phyloP scores from a whole-genome alignment of 352 stramenopile species.

The Phytophthora fragariaefolia region DNA sequence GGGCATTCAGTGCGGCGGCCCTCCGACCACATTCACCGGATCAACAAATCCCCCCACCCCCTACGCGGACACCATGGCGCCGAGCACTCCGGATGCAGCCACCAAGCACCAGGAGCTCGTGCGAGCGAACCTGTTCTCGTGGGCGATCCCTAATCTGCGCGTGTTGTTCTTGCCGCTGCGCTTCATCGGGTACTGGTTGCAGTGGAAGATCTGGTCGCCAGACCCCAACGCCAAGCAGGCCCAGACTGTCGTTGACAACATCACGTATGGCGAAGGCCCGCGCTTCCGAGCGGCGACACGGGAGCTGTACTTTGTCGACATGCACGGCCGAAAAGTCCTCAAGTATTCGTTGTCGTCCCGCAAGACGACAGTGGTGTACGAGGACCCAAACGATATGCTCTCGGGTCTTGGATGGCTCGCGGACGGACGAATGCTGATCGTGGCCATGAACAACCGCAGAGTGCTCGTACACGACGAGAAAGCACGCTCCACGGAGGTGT shows the following conservation, averaged over 20 bases:
- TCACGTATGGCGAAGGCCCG: conserved; percentile 56
- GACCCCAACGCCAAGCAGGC: conserved; percentile 14
- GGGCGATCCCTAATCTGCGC: conserved; percentile 26
- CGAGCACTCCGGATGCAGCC: neutral
- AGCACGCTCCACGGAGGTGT: conserved; percentile 32
- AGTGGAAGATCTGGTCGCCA: conserved; percentile 18
- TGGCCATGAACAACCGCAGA: conserved; percentile 48
- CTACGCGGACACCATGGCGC: neutral
- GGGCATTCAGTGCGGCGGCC: neutral
- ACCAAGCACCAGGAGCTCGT: conserved; percentile 6
- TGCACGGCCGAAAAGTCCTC: conserved; percentile 55
- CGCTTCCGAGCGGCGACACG: conserved; percentile 53
- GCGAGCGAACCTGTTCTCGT: conserved; percentile 20
- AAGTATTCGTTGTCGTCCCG: conserved; percentile 51
- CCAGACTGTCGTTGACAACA: conserved; percentile 16
- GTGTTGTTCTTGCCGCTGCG: conserved; percentile 30
- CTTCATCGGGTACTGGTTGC: conserved; percentile 35
- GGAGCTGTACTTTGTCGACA: conserved; percentile 66
- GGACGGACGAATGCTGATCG: conserved; percentile 56
- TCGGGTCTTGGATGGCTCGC: conserved; percentile 64
- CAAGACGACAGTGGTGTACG: conserved; percentile 42
- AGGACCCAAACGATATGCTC: conserved; percentile 46
- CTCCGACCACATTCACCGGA: neutral
- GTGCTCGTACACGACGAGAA: conserved; percentile 47
- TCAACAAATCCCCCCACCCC: neutral